A percentile compares a stretch with the other conserved stretches of the same genome.
Conservation (phyloP, 208 protist species). For the Tritrichomonas foetus region DNA sequence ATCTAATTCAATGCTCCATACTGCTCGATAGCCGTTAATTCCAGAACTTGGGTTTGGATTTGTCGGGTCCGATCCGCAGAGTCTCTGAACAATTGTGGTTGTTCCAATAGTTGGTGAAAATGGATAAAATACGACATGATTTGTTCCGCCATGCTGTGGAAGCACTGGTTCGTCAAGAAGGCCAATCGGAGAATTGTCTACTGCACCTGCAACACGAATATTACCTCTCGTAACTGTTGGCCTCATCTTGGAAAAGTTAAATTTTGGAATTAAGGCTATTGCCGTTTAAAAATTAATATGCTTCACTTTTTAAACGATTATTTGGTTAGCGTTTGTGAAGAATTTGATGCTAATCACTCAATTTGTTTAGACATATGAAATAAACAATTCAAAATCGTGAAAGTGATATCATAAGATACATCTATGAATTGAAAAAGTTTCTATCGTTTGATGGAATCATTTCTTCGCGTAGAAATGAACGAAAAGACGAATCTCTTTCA, state of each 20-base stretch:
- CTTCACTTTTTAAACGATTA: too few species aligned
- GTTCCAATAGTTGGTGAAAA: background rate
- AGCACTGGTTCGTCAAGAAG: background rate
- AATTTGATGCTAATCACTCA: too few species aligned
- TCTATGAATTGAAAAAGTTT: too few species aligned
- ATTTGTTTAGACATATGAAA: too few species aligned
- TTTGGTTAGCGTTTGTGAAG: too few species aligned
- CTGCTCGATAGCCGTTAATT: constrained; percentile 25
- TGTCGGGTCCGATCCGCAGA: background rate
- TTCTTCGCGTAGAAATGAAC: too few species aligned
- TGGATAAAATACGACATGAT: constrained; percentile 16
- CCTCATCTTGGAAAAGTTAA: background rate
- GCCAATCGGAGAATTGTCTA: background rate
- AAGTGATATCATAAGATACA: too few species aligned
- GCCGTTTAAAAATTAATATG: too few species aligned
- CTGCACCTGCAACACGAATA: background rate
- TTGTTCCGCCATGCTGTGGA: background rate
- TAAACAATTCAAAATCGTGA: too few species aligned
- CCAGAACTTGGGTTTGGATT: constrained; percentile 1
- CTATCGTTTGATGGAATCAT: too few species aligned
- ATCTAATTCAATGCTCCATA: background rate
- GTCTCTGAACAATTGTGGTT: background rate
- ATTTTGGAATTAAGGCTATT: background rate
- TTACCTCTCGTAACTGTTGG: background rate
- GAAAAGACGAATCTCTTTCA: too few species aligned